phyloP scores from a whole-genome alignment of 306 rosid genomes.

The Mucuna pruriens region DNA sequence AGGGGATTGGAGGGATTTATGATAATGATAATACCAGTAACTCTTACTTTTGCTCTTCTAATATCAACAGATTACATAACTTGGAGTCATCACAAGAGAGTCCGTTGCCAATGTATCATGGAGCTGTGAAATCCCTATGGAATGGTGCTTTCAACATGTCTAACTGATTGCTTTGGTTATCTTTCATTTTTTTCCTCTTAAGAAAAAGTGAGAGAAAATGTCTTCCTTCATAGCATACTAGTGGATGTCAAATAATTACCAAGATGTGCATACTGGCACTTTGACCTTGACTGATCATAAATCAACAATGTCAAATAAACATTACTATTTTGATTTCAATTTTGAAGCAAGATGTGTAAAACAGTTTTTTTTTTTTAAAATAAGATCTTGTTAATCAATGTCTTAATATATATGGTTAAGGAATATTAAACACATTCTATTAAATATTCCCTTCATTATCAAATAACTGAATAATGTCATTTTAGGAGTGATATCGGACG shows the following conservation, averaged over 20 bases:
- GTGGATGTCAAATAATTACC: slow-evolving; percentile 38
- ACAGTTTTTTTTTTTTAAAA: background rate
- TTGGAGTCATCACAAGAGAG: slow-evolving; percentile 55
- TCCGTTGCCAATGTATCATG: slow-evolving; percentile 43
- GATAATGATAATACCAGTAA: slow-evolving; percentile 26
- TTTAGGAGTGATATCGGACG: too few relatives aligned
- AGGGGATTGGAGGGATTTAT: slow-evolving; percentile 43
- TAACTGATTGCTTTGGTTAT: slow-evolving; percentile 30
- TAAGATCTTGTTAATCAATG: background rate
- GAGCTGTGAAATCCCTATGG: slow-evolving; percentile 48
- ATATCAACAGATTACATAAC: slow-evolving; percentile 40
- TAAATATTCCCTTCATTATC: too few relatives aligned
- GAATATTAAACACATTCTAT: too few relatives aligned
- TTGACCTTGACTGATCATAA: slow-evolving; percentile 24
- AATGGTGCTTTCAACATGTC: slow-evolving; percentile 47
- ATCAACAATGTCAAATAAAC: slow-evolving; percentile 1
- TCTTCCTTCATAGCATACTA: slow-evolving; percentile 5
- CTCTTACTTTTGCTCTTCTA: slow-evolving; percentile 36
- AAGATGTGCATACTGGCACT: background rate
- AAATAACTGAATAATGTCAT: too few relatives aligned
- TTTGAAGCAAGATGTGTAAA: background rate
- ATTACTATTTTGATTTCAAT: background rate
- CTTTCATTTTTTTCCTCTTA: background rate
- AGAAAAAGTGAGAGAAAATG: background rate
- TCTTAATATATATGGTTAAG: background rate